Percentiles rank a stretch among this genome's conserved stretches.
Conservation (phyloP, 257 asterid species). For the Osmanthus fragrans region DNA sequence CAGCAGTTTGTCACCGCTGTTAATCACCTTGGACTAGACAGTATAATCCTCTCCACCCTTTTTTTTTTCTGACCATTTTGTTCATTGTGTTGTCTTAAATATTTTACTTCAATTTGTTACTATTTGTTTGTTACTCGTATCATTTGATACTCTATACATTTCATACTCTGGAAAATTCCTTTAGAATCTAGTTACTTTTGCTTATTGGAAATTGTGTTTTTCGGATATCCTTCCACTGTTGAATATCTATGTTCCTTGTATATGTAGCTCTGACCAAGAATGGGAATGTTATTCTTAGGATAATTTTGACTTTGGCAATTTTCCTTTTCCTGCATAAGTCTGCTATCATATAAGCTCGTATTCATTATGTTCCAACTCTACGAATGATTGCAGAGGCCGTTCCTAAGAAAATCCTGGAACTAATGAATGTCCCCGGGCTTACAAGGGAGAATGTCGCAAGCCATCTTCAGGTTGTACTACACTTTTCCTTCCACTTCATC, state of each 20-base stretch:
- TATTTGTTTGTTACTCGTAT: not conserved
- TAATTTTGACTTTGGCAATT: not conserved
- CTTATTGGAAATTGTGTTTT: not conserved
- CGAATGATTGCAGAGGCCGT: conserved; percentile 74
- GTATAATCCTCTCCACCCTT: conserved; percentile 38
- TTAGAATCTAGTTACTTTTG: not conserved
- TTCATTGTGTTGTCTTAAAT: not conserved
- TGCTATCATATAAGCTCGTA: conserved; percentile 1
- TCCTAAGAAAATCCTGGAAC: conserved; percentile 86
- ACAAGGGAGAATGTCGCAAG: conserved; percentile 97
- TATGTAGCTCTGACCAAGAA: not conserved
- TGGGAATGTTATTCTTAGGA: not conserved
- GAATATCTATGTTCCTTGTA: not conserved
- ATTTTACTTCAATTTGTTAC: not conserved
- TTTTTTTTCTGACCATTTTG: not conserved
- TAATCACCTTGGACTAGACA: conserved; percentile 88
- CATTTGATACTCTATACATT: not conserved
- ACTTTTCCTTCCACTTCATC: not conserved
- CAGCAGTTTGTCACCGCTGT: conserved; percentile 96
- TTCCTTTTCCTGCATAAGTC: conserved; percentile 4
- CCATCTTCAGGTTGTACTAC: conserved; percentile 81
- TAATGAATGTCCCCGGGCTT: conserved; percentile 93
- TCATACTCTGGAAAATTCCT: not conserved
- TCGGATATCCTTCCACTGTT: not conserved
- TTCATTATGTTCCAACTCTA: conserved; percentile 9